Evolutionary conservation across 768 basidiomycete species (phyloP).

Genomic region (Wakefieldia striispora): DNA sequence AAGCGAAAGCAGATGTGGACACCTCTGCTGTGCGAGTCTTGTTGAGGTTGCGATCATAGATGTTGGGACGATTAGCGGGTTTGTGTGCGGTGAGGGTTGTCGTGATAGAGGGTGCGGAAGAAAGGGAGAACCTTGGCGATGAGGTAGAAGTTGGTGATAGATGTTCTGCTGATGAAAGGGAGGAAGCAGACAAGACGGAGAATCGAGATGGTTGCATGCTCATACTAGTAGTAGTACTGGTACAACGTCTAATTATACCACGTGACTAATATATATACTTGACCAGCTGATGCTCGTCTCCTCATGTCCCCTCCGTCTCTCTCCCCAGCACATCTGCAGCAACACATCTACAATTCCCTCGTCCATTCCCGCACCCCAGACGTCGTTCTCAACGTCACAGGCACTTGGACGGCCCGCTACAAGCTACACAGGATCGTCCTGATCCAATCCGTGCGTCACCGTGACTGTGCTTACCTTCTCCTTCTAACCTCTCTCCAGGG

Average conservation of each 20-base stretch:
- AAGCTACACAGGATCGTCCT: slow-evolving; percentile 81
- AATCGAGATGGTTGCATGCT: slow-evolving; percentile 64
- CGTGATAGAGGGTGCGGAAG: slow-evolving; percentile 48
- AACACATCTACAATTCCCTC: slow-evolving; percentile 75
- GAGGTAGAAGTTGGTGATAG: slow-evolving; percentile 51
- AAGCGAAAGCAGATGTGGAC: slow-evolving; percentile 78
- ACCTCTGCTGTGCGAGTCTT: slow-evolving; percentile 86
- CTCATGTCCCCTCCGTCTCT: slow-evolving; percentile 41
- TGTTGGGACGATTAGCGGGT: slow-evolving; percentile 56
- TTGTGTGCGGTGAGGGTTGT: slow-evolving; percentile 40
- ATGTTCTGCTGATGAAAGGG: slow-evolving; percentile 35
- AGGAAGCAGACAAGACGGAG: slow-evolving; percentile 59
- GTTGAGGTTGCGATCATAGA: slow-evolving; percentile 88
- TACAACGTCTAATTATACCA: background rate
- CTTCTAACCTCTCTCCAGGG: slow-evolving; percentile 45
- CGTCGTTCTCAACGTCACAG: slow-evolving; percentile 67
- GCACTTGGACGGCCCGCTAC: slow-evolving; percentile 72
- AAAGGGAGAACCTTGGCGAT: slow-evolving; percentile 71
- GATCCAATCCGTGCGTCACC: slow-evolving; percentile 71
- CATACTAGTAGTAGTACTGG: slow-evolving; percentile 39
- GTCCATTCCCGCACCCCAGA: slow-evolving; percentile 73
- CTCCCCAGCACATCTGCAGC: slow-evolving; percentile 59
- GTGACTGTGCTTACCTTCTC: no score
- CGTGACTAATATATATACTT: slow-evolving; percentile 3
- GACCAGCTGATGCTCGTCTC: background rate